These are phyloP conservation scores for Moringa oleifera DNA, from an alignment of 345 rosid species.

Conservation along the genomic window DNA sequence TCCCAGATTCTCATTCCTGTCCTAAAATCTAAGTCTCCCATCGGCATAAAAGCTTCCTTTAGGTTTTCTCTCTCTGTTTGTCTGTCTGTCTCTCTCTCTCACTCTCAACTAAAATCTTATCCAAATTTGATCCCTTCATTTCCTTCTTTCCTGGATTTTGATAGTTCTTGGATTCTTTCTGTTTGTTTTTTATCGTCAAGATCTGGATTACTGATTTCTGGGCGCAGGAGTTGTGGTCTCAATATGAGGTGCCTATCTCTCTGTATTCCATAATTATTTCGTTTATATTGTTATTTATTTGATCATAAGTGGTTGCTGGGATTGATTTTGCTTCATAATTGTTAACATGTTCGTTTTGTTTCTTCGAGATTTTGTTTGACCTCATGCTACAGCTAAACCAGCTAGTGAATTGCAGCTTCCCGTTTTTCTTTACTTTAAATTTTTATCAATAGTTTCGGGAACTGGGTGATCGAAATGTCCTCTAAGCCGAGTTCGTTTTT, in stretches of 20 bases:
- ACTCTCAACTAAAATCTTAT: not conserved
- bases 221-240: conserved; percentile 1
- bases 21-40: too few relatives aligned
- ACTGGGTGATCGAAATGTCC: not conserved
- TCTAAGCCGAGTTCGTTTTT: too few relatives aligned
- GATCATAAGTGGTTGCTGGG: not conserved
- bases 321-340: not conserved
- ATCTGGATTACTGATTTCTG: conserved; percentile 19
- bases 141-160: conserved; percentile 7
- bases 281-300: not conserved
- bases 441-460: not conserved
- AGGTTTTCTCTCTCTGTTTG: not conserved
- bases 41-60: too few relatives aligned
- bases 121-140: not conserved
- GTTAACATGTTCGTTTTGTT: not conserved
- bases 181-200: conserved; percentile 7
- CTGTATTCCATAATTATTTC: not conserved
- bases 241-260: conserved; percentile 12
- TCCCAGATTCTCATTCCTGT: not conserved
- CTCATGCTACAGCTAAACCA: too few relatives aligned
- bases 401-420: not conserved
- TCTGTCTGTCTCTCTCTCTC: too few relatives aligned
- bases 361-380: conserved; percentile 5
- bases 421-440: too few relatives aligned
- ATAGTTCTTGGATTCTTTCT: not conserved